Conservation (phyloP, 1,284 basidiomycete species). For the Leccinum insigne region DNA sequence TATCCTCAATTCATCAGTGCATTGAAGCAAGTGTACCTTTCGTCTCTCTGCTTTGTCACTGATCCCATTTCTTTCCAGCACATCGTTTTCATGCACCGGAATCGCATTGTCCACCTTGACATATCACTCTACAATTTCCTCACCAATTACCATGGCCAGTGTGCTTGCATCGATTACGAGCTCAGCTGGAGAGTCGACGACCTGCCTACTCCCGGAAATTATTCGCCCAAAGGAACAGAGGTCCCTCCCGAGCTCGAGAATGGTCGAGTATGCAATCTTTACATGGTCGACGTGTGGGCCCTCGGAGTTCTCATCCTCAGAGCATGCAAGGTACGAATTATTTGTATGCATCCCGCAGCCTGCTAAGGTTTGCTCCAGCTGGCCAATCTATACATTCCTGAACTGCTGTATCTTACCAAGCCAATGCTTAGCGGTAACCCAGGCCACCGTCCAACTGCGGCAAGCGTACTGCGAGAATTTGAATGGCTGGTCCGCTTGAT, state of each 20-base stretch:
- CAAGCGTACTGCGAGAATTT: slow-evolving; percentile 49
- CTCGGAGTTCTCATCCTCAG: slow-evolving; percentile 61
- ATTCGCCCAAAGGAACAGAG: slow-evolving; percentile 55
- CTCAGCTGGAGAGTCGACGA: slow-evolving; percentile 54
- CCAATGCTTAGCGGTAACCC: slow-evolving; percentile 57
- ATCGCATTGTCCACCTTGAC: slow-evolving; percentile 67
- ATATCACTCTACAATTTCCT: slow-evolving; percentile 69
- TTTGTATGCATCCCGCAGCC: not conserved
- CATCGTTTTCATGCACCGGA: slow-evolving; percentile 64
- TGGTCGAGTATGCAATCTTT: slow-evolving; percentile 54
- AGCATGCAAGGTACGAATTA: slow-evolving; percentile 55
- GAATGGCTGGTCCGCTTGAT: slow-evolving; percentile 26
- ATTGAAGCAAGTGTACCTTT: slow-evolving; percentile 49
- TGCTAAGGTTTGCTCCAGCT: slow-evolving; percentile 39
- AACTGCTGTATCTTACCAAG: slow-evolving; percentile 51
- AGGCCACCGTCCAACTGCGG: slow-evolving; percentile 50
- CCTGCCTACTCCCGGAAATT: slow-evolving; percentile 38
- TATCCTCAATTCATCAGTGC: slow-evolving; percentile 60
- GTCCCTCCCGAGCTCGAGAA: slow-evolving; percentile 67
- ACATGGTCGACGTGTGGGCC: slow-evolving; percentile 72
- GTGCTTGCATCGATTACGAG: slow-evolving; percentile 75
- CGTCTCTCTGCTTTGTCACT: not conserved
- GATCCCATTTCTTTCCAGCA: slow-evolving; percentile 44
- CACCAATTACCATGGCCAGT: slow-evolving; percentile 60
- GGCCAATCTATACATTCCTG: slow-evolving; percentile 54